Conservation (phyloP, 345 rosid genomes). For the Hibiscus mutabilis region DNA sequence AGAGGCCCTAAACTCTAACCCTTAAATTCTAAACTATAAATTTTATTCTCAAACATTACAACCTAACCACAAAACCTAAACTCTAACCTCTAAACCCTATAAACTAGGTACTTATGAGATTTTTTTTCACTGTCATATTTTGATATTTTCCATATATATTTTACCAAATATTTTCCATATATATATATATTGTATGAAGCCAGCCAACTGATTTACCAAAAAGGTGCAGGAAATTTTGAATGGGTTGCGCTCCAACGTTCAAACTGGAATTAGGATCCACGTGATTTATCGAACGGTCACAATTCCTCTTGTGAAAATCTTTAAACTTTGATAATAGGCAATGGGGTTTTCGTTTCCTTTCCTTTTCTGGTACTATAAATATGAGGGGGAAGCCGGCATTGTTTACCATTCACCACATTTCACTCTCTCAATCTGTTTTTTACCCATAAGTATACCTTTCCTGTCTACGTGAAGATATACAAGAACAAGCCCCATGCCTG, state of each 20-base stretch:
- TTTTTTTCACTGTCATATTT: no score
- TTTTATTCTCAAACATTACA: no score
- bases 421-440: conserved; percentile 1
- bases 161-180: no score
- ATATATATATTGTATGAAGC: neutral
- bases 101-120: no score
- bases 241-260: conserved; percentile 20
- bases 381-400: neutral
- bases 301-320: conserved; percentile 58
- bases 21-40: no score
- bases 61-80: no score
- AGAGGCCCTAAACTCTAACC: no score
- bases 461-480: conserved; percentile 54
- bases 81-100: no score
- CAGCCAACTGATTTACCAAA: neutral
- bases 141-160: neutral
- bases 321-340: conserved; percentile 30
- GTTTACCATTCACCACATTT: conserved; percentile 6
- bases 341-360: no score
- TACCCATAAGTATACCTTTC: conserved; percentile 55
- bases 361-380: conserved; percentile 2
- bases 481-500: conserved; percentile 25
- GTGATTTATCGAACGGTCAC: conserved; percentile 33
- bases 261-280: conserved; percentile 21
- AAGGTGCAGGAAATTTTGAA: conserved; percentile 8